Base-by-base conservation (phyloP, 2,329 filamentous ascomycete species). In the Hypoxylon sp. region DNA sequence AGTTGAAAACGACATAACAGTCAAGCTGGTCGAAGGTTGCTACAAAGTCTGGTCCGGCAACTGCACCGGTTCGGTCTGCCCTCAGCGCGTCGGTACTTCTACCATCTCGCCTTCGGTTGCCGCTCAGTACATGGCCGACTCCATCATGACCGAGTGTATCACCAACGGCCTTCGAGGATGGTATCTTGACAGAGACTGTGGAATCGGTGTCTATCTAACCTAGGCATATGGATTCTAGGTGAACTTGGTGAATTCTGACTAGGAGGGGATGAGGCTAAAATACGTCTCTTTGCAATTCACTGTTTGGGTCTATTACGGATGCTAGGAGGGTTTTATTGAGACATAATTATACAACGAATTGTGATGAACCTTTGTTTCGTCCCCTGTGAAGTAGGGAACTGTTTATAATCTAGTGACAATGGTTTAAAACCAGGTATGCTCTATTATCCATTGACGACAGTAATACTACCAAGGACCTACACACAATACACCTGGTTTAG, bases 21-120 rank as follows among this genome's bases (percentile, higher is more conserved):
- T 77, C 62, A 69, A 74, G 33, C 66, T 75, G n/a, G 59, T 71
- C 39, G 69, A 73, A 31, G 75, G 75, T 35, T 77, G 75, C 63
- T 71, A 69, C 57, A 58, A 73, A 29, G 71, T 71, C 19, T 60
- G 60, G 35, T 75, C 71, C 1, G 75, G 74, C 39, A 77, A 75
- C 51, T 77, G 75, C 65, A 77, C 74, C 8, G 75, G 67, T 2
- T 68, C 72, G 0, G 70, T 75, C 22, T 77, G 75, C 47, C 75
- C 75, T 24, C 74, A 76, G 63, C 71, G 71, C 9, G 24, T 59
- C 11, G 73, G 73, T 19, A 60, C 68, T 37, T 73, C 69, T 35
- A 74, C 69, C 47, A 72, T 77, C 31, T 37, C 74, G 1, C 72
- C 73, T 42, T 35, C 70, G 2, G 14, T 67, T 22, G 72, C 74